Evolutionary conservation across 2,329 filamentous ascomycete genomes (phyloP).

Genomic region (Fusarium fracticaudum): DNA sequence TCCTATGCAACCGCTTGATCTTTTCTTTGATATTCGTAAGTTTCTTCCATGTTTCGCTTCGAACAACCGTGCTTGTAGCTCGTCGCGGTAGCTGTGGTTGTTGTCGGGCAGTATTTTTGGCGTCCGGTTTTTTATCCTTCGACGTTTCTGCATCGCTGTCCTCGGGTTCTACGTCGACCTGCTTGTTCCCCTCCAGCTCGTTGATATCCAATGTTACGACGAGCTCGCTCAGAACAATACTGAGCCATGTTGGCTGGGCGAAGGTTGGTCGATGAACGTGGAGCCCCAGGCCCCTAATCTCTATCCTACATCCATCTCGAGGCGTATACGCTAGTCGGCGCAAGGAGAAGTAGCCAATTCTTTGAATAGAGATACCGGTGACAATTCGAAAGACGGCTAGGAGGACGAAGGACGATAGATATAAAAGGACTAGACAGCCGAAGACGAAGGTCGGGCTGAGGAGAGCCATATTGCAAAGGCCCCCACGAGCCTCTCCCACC

Average conservation of each 20-base stretch:
- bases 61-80: constrained; percentile 43
- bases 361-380: constrained; percentile 94
- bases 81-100: constrained; percentile 25
- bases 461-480: constrained; percentile 64
- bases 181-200: constrained; percentile 65
- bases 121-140: constrained; percentile 38
- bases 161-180: constrained; percentile 33
- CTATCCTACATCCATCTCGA: constrained; percentile 86
- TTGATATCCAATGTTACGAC: constrained; percentile 83
- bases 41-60: constrained; percentile 82
- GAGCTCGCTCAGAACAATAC: constrained; percentile 86
- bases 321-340: constrained; percentile 91
- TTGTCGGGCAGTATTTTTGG: constrained; percentile 40
- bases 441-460: constrained; percentile 84
- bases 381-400: constrained; percentile 93
- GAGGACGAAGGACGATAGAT: constrained; percentile 90
- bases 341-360: constrained; percentile 91
- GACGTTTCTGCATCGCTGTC: constrained; percentile 43
- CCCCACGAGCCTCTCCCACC: constrained; percentile 39
- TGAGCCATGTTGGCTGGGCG: constrained; percentile 96
- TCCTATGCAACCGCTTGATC: constrained; percentile 85
- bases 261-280: constrained; percentile 94
- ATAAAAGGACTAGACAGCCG: constrained; percentile 84
- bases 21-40: constrained; percentile 83
- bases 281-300: constrained; percentile 88